Evolutionary conservation across 116 monocot genomes (phyloP).

Genomic region (Iris pallida): DNA sequence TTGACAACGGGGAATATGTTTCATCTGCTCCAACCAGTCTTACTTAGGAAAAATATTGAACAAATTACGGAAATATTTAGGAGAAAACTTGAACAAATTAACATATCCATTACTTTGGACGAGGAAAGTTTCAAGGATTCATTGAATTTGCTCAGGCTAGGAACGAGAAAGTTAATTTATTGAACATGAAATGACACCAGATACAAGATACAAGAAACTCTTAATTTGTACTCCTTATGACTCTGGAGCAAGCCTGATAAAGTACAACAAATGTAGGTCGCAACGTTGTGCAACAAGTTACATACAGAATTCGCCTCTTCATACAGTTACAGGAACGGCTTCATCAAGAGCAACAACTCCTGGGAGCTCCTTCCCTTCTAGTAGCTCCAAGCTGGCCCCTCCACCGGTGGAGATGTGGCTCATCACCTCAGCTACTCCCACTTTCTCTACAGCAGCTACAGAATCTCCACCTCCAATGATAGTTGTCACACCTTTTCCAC

Average conservation of each 20-base stretch:
- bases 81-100: no score
- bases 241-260: background rate
- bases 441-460: slow-evolving; percentile 77
- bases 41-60: no score
- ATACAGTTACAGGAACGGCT: slow-evolving; percentile 28
- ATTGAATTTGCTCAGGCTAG: no score
- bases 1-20: no score
- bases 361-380: slow-evolving; percentile 76
- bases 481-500: slow-evolving; percentile 55
- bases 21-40: no score
- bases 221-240: background rate
- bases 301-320: background rate
- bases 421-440: slow-evolving; percentile 58
- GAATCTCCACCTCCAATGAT: slow-evolving; percentile 82
- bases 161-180: no score
- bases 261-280: background rate
- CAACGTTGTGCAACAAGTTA: background rate
- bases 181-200: no score
- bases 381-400: slow-evolving; percentile 67
- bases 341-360: slow-evolving; percentile 73
- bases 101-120: no score
- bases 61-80: no score
- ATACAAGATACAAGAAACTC: no score
- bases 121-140: no score
- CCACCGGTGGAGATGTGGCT: slow-evolving; percentile 84